Conservation (phyloP, 2,329 filamentous ascomycete species). For the Nothomitra cinnamomea region DNA sequence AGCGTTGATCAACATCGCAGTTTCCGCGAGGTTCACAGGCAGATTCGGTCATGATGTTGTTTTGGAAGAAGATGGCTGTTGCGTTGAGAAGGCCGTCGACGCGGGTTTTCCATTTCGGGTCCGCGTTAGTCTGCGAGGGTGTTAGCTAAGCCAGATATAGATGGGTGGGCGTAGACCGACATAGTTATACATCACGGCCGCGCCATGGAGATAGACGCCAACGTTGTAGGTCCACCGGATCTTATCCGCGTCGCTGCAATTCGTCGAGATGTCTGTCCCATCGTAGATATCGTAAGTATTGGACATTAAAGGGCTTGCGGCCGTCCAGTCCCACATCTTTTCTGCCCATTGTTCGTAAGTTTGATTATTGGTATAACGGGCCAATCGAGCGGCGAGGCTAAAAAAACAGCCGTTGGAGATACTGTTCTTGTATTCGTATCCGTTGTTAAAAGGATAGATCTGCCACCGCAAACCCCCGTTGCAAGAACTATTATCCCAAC, state of each 20-base stretch:
- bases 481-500: constrained; percentile 53
- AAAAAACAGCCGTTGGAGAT: constrained; percentile 42
- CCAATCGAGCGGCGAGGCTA: constrained; percentile 28
- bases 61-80: constrained; percentile 36
- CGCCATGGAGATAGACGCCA: constrained; percentile 36
- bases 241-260: constrained; percentile 34
- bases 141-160: too few species aligned
- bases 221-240: constrained; percentile 41
- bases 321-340: constrained; percentile 43
- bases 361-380: constrained; percentile 42
- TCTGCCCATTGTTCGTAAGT: constrained; percentile 66
- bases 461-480: constrained; percentile 71
- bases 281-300: constrained; percentile 35
- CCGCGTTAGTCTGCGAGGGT: not conserved
- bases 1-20: constrained; percentile 56
- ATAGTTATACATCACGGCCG: constrained; percentile 38
- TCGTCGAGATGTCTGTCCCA: constrained; percentile 32
- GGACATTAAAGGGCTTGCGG: constrained; percentile 28
- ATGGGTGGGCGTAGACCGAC: too few species aligned
- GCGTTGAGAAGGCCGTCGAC: constrained; percentile 41
- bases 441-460: constrained; percentile 61
- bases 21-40: constrained; percentile 43
- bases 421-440: constrained; percentile 41
- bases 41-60: constrained; percentile 44
- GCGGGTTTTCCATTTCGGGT: constrained; percentile 26